Conservation (phyloP, 352 stramenopile species). For the Blastocystis sp. region DNA sequence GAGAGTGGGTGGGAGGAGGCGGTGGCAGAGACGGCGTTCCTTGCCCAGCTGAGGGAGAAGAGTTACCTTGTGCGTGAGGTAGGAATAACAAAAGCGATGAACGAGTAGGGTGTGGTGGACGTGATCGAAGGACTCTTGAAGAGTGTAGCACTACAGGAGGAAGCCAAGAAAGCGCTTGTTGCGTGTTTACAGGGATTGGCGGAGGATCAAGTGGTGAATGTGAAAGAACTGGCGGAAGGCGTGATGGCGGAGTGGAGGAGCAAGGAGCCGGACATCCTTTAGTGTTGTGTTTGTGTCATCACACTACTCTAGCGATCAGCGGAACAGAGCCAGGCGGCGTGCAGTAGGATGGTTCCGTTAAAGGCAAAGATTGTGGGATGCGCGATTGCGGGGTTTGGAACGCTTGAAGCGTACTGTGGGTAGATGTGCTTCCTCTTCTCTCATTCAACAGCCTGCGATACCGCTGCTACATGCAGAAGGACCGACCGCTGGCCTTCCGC, state of each 20-base stretch:
- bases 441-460: neutral
- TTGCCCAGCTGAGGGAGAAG: neutral
- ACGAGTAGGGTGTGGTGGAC: neutral
- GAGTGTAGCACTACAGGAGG: neutral
- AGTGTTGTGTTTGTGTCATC: no score
- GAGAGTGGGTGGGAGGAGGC: neutral
- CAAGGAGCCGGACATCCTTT: neutral
- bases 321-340: no score
- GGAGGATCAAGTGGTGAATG: slow-evolving; percentile 6
- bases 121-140: neutral
- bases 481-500: slow-evolving; percentile 30
- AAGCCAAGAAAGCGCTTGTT: neutral
- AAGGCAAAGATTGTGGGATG: neutral
- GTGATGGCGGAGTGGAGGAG: neutral
- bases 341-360: neutral
- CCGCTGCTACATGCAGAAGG: slow-evolving; percentile 9
- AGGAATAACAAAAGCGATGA: neutral
- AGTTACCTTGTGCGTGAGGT: neutral
- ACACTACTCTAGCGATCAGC: no score
- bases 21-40: neutral
- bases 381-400: neutral
- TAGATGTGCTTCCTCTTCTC: neutral
- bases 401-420: neutral
- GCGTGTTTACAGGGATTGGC: neutral
- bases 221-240: neutral